Evolutionary conservation across 169 alveolate genomes (phyloP), one percentile per base, ranked within the genome.

Genomic region (Eimeria praecox): DNA sequence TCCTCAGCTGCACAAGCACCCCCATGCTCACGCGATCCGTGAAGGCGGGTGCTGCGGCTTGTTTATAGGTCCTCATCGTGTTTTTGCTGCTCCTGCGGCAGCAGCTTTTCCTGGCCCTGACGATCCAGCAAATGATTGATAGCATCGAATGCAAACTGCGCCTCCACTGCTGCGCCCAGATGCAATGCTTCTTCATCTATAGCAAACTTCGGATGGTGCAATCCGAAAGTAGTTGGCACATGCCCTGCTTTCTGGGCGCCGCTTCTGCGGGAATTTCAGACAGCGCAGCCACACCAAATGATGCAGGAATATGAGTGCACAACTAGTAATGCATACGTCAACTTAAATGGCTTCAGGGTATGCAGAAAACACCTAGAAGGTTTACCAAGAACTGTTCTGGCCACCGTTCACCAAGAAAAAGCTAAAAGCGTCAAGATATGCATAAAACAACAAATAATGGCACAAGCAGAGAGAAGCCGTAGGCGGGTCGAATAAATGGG

Each of bases 171-270:
- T 33, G 96, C 95, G 8, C 95, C 96, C 59, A 42, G 46, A 20
- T 44, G 80, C 88, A 95, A 42, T 16, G 64, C 96, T 30, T 73
- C 94, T 62, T 95, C 96, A 64, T 95, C 96, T 33, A 75, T 66
- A n/a, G 96, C 96, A 86, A 95, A 95, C 69, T 46, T 27, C 33
- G 56, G 88, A 89, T 88, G 92, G 54, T 95, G 96, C 33, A 95
- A 95, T 20, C 94, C 86, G 22, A 33, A 27, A 71, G 92, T 8
- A 20, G 95, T 95, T 24, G 91, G 92, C n/a, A 88, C 78, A 24
- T 95, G 92, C 38, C 96, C 94, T 20, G 38, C 71, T 46, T 49
- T 52, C 64, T 71, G 82, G n/a, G 89, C 82, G 35, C 94, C 96
- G 94, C 95, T 94, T 30, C 96, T 94, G 87, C 2, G 30, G 49